Evolutionary conservation across 352 stramenopile genomes (phyloP).

Genomic region (Phytopythium cucurbitacearum): DNA sequence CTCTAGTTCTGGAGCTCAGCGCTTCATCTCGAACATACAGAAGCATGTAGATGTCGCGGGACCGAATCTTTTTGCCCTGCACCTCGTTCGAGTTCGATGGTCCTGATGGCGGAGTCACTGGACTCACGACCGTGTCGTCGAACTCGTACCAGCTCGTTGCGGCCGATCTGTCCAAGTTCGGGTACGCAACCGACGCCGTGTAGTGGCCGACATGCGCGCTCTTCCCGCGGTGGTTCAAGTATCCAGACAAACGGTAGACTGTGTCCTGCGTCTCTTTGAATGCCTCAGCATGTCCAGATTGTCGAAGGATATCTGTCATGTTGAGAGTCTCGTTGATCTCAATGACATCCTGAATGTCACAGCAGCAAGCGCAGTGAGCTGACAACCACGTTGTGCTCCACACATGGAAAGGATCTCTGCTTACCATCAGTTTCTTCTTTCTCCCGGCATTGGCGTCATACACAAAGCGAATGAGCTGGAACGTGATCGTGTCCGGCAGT

Average conservation of each 20-base stretch:
- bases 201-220: conserved; percentile 84
- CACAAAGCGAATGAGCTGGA: conserved; percentile 85
- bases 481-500: conserved; percentile 62
- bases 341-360: conserved; percentile 60
- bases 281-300: conserved; percentile 31
- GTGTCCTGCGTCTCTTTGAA: conserved; percentile 34
- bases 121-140: conserved; percentile 71
- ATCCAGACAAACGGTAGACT: conserved; percentile 68
- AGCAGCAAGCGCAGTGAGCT: too few species aligned
- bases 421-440: conserved; percentile 86
- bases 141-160: conserved; percentile 75
- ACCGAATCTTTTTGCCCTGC: conserved; percentile 55
- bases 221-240: conserved; percentile 81
- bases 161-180: conserved; percentile 11
- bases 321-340: conserved; percentile 77
- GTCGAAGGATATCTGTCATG: conserved; percentile 58
- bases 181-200: conserved; percentile 73
- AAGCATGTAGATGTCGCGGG: conserved; percentile 85
- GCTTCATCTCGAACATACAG: conserved; percentile 60
- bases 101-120: conserved; percentile 25
- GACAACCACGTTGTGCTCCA: too few species aligned
- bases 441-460: conserved; percentile 67
- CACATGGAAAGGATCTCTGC: background rate
- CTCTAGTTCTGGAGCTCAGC: background rate
- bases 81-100: conserved; percentile 40